phyloP scores from a whole-genome alignment of 768 basidiomycete genomes.

The Baorangia bicolor region DNA sequence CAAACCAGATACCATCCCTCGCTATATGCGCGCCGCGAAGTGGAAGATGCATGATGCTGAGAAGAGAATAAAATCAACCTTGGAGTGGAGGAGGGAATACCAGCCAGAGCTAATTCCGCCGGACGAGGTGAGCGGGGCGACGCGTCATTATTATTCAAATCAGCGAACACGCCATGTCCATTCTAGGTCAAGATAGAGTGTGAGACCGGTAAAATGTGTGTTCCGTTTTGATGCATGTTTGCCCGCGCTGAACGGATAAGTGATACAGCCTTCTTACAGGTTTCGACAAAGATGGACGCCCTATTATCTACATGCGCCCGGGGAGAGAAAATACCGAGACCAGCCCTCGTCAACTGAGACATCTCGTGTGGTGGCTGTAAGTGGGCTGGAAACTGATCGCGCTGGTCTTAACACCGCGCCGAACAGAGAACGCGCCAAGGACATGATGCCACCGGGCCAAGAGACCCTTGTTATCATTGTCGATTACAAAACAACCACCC shows the following conservation, averaged over 20 bases:
- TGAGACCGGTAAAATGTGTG: constrained; percentile 87
- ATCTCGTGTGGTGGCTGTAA: constrained; percentile 85
- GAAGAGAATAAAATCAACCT: constrained; percentile 70
- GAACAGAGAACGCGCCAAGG: constrained; percentile 83
- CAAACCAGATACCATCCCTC: constrained; percentile 58
- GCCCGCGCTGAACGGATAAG: background rate
- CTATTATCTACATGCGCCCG: constrained; percentile 86
- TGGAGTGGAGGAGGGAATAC: constrained; percentile 85
- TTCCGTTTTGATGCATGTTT: background rate
- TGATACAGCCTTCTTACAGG: constrained; percentile 68
- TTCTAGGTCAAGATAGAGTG: constrained; percentile 68
- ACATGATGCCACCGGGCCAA: constrained; percentile 82
- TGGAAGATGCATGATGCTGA: constrained; percentile 79
- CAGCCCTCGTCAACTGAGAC: constrained; percentile 74
- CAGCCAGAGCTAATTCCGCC: constrained; percentile 83
- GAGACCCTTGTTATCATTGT: constrained; percentile 82
- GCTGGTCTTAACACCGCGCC: constrained; percentile 4
- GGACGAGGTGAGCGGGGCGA: constrained; percentile 50
- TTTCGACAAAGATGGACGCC: constrained; percentile 84
- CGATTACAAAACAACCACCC: constrained; percentile 80
- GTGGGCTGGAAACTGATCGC: constrained; percentile 27
- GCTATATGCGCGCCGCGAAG: constrained; percentile 85
- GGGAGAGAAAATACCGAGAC: constrained; percentile 83
- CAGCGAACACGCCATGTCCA: background rate
- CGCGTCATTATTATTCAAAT: background rate